Percentiles rank a stretch among this genome's conserved stretches.
Conservation (phyloP, 208 protist species). For the Acanthamoeba healyi region DNA sequence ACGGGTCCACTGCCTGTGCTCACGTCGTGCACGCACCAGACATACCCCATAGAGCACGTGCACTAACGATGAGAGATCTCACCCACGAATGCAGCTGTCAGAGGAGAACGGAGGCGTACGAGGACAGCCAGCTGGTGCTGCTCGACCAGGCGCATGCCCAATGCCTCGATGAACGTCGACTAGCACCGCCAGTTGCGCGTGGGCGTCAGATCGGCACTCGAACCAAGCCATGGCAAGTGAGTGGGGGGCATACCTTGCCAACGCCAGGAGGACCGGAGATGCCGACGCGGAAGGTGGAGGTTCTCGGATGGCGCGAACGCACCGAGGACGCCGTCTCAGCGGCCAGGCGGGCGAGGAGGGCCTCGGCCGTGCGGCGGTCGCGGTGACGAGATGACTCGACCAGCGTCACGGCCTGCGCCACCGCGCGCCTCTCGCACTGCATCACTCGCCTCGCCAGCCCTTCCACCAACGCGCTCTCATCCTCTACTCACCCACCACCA, state of each 20-base stretch:
- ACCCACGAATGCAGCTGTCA: slow-evolving; percentile 75
- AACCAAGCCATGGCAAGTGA: neutral
- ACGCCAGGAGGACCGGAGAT: slow-evolving; percentile 96
- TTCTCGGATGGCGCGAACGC: neutral
- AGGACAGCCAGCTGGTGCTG: slow-evolving; percentile 52
- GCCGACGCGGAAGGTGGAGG: slow-evolving; percentile 92
- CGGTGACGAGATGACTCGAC: neutral
- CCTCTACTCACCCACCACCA: neutral
- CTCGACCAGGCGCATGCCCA: slow-evolving; percentile 79
- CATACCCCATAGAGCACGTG: too few relatives aligned
- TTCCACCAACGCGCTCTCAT: neutral
- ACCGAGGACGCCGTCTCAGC: neutral
- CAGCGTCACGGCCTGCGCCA: slow-evolving; percentile 38
- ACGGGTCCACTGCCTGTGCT: slow-evolving; percentile 95
- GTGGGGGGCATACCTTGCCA: slow-evolving; percentile 86
- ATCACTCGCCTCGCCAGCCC: neutral
- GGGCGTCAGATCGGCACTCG: neutral
- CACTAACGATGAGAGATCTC: too few relatives aligned
- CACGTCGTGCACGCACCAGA: neutral
- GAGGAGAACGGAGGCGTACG: neutral
- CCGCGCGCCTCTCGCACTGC: neutral
- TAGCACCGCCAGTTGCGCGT: slow-evolving; percentile 79
- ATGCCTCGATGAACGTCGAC: slow-evolving; percentile 95
- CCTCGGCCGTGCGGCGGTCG: slow-evolving; percentile 20
- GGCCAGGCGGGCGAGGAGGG: slow-evolving; percentile 5